Evolutionary conservation across 2,329 filamentous ascomycete species (phyloP).

Genomic region (Mycosphaerella sp.): DNA sequence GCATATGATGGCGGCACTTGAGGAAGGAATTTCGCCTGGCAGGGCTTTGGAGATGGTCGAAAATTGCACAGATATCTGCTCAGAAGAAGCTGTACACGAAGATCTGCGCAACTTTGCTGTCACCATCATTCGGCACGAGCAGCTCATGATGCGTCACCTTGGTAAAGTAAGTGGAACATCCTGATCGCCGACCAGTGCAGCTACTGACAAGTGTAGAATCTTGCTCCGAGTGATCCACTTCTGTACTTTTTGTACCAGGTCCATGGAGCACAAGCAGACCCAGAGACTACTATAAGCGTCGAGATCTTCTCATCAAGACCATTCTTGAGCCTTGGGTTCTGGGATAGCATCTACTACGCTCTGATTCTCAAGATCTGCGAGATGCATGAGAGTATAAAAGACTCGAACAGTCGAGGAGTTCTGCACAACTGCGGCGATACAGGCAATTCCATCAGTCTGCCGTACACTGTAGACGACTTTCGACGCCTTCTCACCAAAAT

Average conservation of each 20-base stretch:
- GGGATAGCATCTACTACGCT: constrained; percentile 3
- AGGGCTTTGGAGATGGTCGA: constrained; percentile 1
- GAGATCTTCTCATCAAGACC: neutral
- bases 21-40: neutral
- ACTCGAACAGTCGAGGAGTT: neutral
- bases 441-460: neutral
- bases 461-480: neutral
- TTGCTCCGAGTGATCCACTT: neutral
- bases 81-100: constrained; percentile 2
- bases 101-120: neutral
- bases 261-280: neutral
- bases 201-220: neutral
- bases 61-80: neutral
- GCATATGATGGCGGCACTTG: neutral
- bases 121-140: constrained; percentile 2
- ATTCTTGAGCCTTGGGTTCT: neutral
- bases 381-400: neutral
- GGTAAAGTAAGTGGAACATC: neutral
- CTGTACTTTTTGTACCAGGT: neutral
- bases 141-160: constrained; percentile 2
- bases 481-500: neutral
- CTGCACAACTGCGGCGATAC: neutral
- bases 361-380: neutral
- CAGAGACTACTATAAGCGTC: neutral
- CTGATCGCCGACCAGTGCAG: neutral